Evolutionary conservation across 2,329 filamentous ascomycete species (phyloP).

Genomic region (Fusarium sp.): DNA sequence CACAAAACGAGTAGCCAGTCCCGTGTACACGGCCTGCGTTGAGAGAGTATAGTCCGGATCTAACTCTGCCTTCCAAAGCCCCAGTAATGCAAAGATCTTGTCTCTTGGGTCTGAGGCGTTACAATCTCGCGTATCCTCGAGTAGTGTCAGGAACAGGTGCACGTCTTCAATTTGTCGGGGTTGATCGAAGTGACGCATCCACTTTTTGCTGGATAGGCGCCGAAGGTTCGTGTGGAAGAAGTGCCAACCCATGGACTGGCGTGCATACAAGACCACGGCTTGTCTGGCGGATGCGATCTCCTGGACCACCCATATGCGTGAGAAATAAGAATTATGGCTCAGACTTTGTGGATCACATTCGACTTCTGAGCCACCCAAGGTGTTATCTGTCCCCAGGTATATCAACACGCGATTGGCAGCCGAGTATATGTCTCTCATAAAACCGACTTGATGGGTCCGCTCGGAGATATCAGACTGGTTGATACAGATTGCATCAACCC

Average conservation of each 20-base stretch:
- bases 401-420: neutral
- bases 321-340: neutral
- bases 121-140: neutral
- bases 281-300: neutral
- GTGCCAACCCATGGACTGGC: neutral
- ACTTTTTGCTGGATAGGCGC: fast-evolving
- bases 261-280: fast-evolving
- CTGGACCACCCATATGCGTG: neutral
- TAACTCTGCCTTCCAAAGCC: fast-evolving
- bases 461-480: slow-evolving; percentile 1
- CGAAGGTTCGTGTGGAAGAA: neutral
- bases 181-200: neutral
- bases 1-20: neutral
- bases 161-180: neutral
- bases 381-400: neutral
- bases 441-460: neutral
- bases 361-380: fast-evolving
- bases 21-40: neutral
- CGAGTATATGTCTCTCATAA: slow-evolving; percentile 5
- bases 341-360: neutral
- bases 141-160: neutral
- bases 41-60: slow-evolving; percentile 2
- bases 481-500: slow-evolving; percentile 9
- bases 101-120: slow-evolving; percentile 7
- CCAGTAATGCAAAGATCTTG: slow-evolving; percentile 8